Conservation (phyloP, 257 asterid genomes). For the Solanum raphanifolium region DNA sequence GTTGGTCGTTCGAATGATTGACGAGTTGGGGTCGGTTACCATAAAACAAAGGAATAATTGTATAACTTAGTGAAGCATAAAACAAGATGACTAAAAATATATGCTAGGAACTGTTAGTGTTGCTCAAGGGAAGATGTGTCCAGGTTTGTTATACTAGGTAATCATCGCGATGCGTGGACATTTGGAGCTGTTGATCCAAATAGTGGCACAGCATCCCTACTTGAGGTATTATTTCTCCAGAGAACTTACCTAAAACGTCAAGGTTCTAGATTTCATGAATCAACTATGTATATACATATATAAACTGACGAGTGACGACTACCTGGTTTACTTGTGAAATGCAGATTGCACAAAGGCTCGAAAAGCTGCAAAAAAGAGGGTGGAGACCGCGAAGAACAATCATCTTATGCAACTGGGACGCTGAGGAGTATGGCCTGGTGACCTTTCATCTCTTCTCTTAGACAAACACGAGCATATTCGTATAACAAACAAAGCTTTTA, state of each 20-base stretch:
- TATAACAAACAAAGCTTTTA: not conserved
- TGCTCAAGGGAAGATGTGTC: slow-evolving; percentile 7
- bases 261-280: not conserved
- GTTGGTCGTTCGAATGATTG: not conserved
- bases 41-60: not conserved
- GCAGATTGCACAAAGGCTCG: slow-evolving; percentile 58
- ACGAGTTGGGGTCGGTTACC: not conserved
- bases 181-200: slow-evolving; percentile 91
- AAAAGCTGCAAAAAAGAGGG: slow-evolving; percentile 30
- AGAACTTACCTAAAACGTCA: not conserved
- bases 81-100: not conserved
- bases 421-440: slow-evolving; percentile 93
- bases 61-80: not conserved
- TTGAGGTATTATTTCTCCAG: slow-evolving; percentile 40
- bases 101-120: not conserved
- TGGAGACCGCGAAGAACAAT: slow-evolving; percentile 78
- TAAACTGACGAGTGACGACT: not conserved
- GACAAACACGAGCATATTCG: not conserved
- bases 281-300: not conserved
- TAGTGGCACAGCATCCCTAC: slow-evolving; percentile 85
- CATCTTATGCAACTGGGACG: slow-evolving; percentile 81
- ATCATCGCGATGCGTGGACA: slow-evolving; percentile 96
- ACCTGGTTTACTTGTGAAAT: slow-evolving; percentile 9
- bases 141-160: slow-evolving; percentile 74
- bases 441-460: not conserved